Conservation (phyloP, 108 stramenopile species). For the Chaetoceros tenuissimus region DNA sequence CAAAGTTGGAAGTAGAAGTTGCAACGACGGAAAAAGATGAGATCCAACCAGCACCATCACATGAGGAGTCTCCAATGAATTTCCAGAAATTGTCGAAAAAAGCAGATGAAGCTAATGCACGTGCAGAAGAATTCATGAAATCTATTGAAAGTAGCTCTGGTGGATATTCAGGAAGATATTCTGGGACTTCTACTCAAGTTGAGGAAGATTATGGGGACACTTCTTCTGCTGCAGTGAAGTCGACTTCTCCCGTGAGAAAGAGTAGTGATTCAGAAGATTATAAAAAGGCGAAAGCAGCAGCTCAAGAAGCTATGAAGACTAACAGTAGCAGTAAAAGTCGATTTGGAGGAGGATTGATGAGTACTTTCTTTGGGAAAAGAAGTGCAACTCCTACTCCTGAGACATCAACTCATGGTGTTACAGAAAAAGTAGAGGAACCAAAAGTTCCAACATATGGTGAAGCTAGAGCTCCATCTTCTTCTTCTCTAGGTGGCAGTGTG, state of each 20-base stretch:
- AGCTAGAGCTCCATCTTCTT: constrained; percentile 13
- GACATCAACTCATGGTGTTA: too few species aligned
- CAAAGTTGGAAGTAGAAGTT: not conserved
- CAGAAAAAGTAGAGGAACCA: constrained; percentile 3
- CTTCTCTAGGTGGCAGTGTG: constrained; percentile 27
- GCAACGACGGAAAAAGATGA: not conserved
- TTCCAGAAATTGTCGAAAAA: not conserved
- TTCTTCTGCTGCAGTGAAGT: not conserved
- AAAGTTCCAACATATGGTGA: not conserved
- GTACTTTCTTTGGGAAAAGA: constrained; percentile 15
- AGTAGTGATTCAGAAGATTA: constrained; percentile 2
- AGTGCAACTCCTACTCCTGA: too few species aligned
- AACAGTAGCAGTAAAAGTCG: not conserved
- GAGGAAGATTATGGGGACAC: not conserved
- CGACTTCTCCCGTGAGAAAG: not conserved
- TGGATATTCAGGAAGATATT: not conserved
- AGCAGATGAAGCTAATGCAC: not conserved
- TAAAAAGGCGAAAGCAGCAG: constrained; percentile 27
- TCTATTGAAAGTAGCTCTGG: not conserved
- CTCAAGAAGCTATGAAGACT: constrained; percentile 22
- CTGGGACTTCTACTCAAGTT: not conserved
- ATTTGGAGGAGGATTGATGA: constrained; percentile 13
- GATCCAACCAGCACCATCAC: not conserved
- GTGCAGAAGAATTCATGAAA: not conserved
- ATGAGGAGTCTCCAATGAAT: not conserved